Evolutionary conservation across 768 basidiomycete species (phyloP).

Genomic region (Naganishia onofrii): DNA sequence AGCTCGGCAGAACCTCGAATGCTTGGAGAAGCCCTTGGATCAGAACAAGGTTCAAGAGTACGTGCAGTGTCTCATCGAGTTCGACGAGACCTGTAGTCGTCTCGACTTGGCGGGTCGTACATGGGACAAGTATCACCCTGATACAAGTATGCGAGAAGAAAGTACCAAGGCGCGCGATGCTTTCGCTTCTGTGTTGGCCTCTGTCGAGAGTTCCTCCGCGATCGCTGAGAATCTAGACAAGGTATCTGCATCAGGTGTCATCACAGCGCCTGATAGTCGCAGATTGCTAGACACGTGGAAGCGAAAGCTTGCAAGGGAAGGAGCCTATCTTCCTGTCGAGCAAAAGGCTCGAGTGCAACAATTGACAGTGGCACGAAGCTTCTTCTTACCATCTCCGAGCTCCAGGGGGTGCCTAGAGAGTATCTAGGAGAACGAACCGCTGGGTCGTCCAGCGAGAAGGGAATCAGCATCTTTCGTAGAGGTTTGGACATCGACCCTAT

Average conservation of each 20-base stretch:
- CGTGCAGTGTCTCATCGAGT: neutral
- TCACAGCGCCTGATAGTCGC: neutral
- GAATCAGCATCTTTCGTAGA: neutral
- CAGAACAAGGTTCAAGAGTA: neutral
- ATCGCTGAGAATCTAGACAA: neutral
- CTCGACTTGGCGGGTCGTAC: neutral
- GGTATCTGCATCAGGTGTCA: neutral
- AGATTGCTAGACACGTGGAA: neutral
- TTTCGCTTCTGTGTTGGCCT: neutral
- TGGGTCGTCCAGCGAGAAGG: neutral
- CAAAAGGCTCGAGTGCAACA: neutral
- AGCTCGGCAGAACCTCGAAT: neutral
- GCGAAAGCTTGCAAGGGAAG: neutral
- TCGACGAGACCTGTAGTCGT: neutral
- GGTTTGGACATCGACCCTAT: neutral
- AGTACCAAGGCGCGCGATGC: neutral
- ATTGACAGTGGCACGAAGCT: neutral
- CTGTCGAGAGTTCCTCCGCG: neutral
- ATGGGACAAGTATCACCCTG: neutral
- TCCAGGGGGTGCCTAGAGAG: neutral
- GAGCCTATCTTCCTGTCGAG: neutral
- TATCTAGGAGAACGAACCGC: neutral
- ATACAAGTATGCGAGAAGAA: neutral
- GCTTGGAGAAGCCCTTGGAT: neutral
- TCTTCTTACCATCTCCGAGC: neutral